Conservation (phyloP, 1,139 yeast species). For the Lodderomyces oxycetoniae region DNA sequence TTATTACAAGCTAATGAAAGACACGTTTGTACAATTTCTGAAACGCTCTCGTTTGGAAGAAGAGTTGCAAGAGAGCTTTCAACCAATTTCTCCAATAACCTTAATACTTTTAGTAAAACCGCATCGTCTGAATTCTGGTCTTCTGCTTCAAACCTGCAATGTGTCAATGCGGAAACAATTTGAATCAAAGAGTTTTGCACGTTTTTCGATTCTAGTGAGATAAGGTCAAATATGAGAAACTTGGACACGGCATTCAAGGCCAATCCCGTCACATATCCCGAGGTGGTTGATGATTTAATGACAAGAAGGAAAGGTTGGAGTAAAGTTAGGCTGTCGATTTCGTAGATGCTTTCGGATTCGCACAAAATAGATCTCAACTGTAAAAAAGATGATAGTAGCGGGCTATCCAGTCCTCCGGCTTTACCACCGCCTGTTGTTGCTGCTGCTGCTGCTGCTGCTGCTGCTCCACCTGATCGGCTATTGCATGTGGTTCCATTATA, state of each 20-base stretch:
- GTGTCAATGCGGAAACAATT: conserved; percentile 75
- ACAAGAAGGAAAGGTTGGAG: conserved; percentile 83
- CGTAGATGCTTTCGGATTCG: conserved; percentile 48
- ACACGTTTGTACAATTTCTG: conserved; percentile 89
- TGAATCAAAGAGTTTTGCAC: conserved; percentile 51
- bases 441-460: conserved; percentile 11
- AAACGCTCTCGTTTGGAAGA: conserved; percentile 75
- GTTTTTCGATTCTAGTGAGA: conserved; percentile 41
- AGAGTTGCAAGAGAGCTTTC: conserved; percentile 59
- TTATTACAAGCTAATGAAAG: conserved; percentile 90
- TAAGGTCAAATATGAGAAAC: conserved; percentile 60
- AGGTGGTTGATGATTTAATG: conserved; percentile 79
- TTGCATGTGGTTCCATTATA: neutral
- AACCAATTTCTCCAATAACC: conserved; percentile 66
- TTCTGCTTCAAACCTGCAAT: conserved; percentile 93
- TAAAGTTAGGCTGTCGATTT: conserved; percentile 67
- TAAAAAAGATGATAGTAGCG: conserved; percentile 75
- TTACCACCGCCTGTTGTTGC: conserved; percentile 9
- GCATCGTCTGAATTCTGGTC: conserved; percentile 93
- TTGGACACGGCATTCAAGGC: conserved; percentile 76
- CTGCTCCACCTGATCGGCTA: conserved; percentile 1
- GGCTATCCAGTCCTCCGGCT: conserved; percentile 52
- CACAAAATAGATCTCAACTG: conserved; percentile 70
- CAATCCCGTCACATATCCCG: conserved; percentile 80
- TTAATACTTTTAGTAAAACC: conserved; percentile 75